Evolutionary conservation across 208 protist genomes (phyloP), one percentile per base, ranked within the genome.

Genomic region (Acanthamoeba healyi): DNA sequence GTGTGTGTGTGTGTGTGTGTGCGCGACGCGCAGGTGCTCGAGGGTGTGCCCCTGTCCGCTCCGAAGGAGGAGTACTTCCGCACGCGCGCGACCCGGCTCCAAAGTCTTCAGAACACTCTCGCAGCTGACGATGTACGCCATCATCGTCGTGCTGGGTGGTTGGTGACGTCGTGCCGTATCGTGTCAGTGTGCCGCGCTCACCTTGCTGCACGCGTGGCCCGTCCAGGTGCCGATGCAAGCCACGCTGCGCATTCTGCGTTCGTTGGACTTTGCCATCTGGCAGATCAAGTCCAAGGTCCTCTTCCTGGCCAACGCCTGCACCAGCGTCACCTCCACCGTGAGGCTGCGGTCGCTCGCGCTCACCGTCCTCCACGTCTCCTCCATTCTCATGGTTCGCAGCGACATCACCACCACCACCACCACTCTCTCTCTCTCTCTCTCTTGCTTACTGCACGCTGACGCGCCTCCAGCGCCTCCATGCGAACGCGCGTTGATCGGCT

Each of bases 231-330:
- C 65, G 9, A 74, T 74, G 65, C 65, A 74, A 74, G 65, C 65
- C 40, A 58, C 49, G 77, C 77, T 86, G 14, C 77, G 77, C 77
- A 86, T 86, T 24, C 49, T 86, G 77, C 77, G 77, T 14, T 86
- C 77, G 40, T 22, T 86, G 26, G 77, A 86, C 42, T 86, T 86
- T 56, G 77, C 77, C 77, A 86, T 86, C 2, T 86, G 77, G 77
- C 77, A 86, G 49, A 61, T 86, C 44, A 49, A 58, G 42, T 86
- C 77, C 40, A 86, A 86, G 65, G 36, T 74, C 17, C 65, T 74
- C 24, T 74, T 74, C 65, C 65, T 74, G n/a, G 65, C 65, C n/a
- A 74, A 74, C 32, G 65, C 65, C 32, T 74, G 65, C 65, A 74
- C 65, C n/a, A 74, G 65, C 36, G 65, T 74, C 24, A 74, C 65